Conservation (phyloP, 306 rosid genomes). For the Lathyrus sativus region DNA sequence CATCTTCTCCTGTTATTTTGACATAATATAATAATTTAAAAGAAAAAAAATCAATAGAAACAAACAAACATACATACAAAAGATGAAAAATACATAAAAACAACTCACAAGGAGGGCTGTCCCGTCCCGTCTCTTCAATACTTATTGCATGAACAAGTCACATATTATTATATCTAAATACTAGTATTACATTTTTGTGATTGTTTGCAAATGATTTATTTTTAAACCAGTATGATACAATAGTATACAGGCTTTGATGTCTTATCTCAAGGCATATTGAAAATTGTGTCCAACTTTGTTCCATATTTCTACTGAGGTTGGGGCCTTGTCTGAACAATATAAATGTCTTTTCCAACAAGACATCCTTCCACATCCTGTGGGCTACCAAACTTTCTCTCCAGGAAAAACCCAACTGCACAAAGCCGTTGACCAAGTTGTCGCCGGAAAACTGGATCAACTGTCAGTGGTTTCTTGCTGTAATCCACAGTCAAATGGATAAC, state of each 20-base stretch:
- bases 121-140: background rate
- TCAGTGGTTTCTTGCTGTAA: slow-evolving; percentile 82
- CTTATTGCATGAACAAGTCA: background rate
- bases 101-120: background rate
- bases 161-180: background rate
- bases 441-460: slow-evolving; percentile 73
- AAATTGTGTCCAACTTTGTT: slow-evolving; percentile 5
- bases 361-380: slow-evolving; percentile 96
- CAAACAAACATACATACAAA: no score
- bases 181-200: background rate
- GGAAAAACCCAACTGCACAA: slow-evolving; percentile 85
- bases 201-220: background rate
- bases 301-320: slow-evolving; percentile 68
- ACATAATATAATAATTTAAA: no score
- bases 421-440: slow-evolving; percentile 83
- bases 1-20: no score
- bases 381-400: slow-evolving; percentile 80
- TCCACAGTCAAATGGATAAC: slow-evolving; percentile 81
- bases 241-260: slow-evolving; percentile 8
- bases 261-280: slow-evolving; percentile 5
- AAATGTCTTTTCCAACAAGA: slow-evolving; percentile 79
- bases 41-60: no score
- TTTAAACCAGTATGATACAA: background rate
- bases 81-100: background rate
- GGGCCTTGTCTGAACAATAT: slow-evolving; percentile 86